A percentile compares a stretch with the other conserved stretches of the same genome.
phyloP scores from a whole-genome alignment of 352 stramenopile genomes.

The Pythium angustatum region DNA sequence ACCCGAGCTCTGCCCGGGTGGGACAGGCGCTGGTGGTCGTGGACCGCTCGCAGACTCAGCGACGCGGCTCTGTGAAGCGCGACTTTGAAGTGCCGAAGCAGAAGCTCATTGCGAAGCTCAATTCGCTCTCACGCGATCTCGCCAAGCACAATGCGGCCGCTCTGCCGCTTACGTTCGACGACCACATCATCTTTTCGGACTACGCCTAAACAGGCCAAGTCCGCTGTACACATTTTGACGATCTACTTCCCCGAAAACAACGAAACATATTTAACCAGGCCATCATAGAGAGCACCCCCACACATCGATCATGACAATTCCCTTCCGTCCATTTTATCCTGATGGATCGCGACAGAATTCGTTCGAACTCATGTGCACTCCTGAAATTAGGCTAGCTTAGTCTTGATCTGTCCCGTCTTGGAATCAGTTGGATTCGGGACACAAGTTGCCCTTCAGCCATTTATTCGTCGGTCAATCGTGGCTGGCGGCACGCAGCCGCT shows the following conservation, averaged over 20 bases:
- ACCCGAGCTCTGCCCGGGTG: neutral
- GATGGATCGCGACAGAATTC: no score
- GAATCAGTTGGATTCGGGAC: slow-evolving; percentile 9
- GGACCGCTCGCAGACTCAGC: slow-evolving; percentile 44
- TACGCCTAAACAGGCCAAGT: slow-evolving; percentile 38
- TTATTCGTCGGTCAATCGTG: slow-evolving; percentile 12
- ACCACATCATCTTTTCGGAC: slow-evolving; percentile 77
- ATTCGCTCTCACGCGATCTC: slow-evolving; percentile 62
- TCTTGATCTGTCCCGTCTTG: slow-evolving; percentile 9
- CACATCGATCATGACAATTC: neutral
- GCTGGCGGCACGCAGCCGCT: slow-evolving; percentile 1
- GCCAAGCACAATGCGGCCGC: slow-evolving; percentile 43
- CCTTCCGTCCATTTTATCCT: neutral
- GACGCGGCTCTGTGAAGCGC: slow-evolving; percentile 42
- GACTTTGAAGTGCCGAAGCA: slow-evolving; percentile 70
- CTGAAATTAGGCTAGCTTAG: slow-evolving; percentile 8
- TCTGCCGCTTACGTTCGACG: slow-evolving; percentile 42
- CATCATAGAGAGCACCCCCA: neutral
- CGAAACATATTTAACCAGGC: slow-evolving; percentile 25
- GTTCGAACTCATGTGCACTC: neutral
- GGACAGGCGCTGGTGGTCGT: slow-evolving; percentile 45
- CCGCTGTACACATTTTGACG: slow-evolving; percentile 7
- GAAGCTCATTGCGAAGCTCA: slow-evolving; percentile 67
- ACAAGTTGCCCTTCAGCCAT: slow-evolving; percentile 26
- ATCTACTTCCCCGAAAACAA: slow-evolving; percentile 24